Base-by-base conservation (phyloP, 768 basidiomycete genomes). In the Coprinopsis sp. region DNA sequence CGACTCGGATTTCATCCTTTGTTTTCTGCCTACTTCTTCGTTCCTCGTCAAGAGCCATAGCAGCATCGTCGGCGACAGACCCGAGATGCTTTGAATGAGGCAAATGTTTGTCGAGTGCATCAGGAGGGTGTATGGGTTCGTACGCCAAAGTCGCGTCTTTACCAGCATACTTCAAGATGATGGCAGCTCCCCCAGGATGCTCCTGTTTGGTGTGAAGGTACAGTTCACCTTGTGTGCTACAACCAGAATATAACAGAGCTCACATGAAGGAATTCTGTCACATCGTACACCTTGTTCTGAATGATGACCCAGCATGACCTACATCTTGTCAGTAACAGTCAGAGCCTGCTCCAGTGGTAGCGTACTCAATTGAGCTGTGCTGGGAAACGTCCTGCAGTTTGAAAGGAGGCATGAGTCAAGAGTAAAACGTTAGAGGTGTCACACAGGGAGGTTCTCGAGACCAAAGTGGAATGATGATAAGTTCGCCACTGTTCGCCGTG, bases 281-380 rank as follows among this genome's bases (percentile, higher is more conserved):
- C 85, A 67, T 91, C 87, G 66, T 91, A 91, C n/a, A 91, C 89
- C 44, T 77, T 71, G 63, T 83, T 78, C 41, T 75, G 71, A 52
- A 92, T 85, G 58, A 91, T 81, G 54, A 92, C 81, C 90, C 90
- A 92, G 59, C 88, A 90, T 14, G 84, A 85, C 30, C 84, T 86
- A 50, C 22, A 36, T 31, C n/a, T 33, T 31, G 38, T 54, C 37
- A 43, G 23, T 42, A 52, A 37, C 55, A 50, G 38, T 40, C 16
- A 38, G 48, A 40, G 34, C 8, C 18, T 10, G 18, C 7, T 7
- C 11, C 11, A 7, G 11, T 37, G 18, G 18, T 19, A 28, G 40
- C 21, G 13, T 49, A 84, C 85, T 66, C 58, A 16, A 64, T 33
- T 14, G 73, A 71, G 54, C 76, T 80, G 62, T 88, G 84, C 40